These are phyloP conservation scores for Sarcodon aspratus DNA, from an alignment of 768 basidiomycete genomes.

Conservation along the genomic window DNA sequence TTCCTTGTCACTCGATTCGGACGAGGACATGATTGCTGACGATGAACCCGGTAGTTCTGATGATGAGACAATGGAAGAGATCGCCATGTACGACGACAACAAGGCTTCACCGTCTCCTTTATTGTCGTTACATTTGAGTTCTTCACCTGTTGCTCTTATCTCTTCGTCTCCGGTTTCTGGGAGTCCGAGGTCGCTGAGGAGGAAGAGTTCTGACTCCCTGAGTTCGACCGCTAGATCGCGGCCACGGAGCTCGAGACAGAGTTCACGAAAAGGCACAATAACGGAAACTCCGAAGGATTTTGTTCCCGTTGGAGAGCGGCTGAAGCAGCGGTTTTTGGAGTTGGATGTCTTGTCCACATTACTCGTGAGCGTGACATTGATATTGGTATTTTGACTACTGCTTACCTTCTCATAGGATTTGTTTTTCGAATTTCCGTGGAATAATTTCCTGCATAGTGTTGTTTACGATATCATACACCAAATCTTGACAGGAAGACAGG, in stretches of 20 bases:
- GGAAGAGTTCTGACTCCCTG: constrained; percentile 17
- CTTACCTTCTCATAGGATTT: constrained; percentile 51
- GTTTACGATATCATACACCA: constrained; percentile 96
- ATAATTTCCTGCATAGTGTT: constrained; percentile 94
- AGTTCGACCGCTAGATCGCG: constrained; percentile 19
- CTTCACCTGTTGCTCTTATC: constrained; percentile 3
- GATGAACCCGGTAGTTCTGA: constrained; percentile 64
- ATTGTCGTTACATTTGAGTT: not conserved
- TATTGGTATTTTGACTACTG: not conserved
- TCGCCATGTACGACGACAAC: constrained; percentile 58
- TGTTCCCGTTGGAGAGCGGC: constrained; percentile 59
- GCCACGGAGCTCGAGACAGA: constrained; percentile 41
- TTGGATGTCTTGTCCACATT: constrained; percentile 63
- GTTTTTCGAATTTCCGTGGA: constrained; percentile 94
- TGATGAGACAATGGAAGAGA: constrained; percentile 76
- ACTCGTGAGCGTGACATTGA: constrained; percentile 44
- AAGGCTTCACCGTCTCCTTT: constrained; percentile 3
- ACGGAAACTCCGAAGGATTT: constrained; percentile 20
- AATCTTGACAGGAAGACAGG: constrained; percentile 80
- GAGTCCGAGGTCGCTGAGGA: constrained; percentile 9
- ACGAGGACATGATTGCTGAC: constrained; percentile 67
- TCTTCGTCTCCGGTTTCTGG: constrained; percentile 9
- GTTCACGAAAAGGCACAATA: constrained; percentile 34
- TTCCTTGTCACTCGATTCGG: constrained; percentile 46
- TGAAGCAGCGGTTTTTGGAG: constrained; percentile 74